These are phyloP conservation scores for Lodderomyces margitis DNA, from an alignment of 1,139 yeast species.

Conservation along the genomic window DNA sequence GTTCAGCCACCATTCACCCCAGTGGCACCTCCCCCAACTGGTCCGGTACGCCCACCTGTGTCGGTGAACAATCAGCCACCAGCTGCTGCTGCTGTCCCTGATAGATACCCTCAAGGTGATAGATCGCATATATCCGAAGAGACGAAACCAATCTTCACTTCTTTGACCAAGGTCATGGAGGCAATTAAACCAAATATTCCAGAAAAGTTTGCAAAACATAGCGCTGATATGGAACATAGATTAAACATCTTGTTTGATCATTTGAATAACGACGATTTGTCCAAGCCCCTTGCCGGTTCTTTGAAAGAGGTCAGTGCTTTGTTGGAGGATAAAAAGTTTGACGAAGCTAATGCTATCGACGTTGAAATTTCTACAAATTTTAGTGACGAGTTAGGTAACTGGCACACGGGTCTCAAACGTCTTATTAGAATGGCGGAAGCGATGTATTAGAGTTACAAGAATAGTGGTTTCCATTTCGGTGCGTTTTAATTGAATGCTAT, in stretches of 20 bases:
- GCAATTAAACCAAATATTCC: conserved; percentile 76
- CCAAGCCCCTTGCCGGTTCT: conserved; percentile 53
- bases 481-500: background rate
- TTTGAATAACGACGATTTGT: conserved; percentile 70
- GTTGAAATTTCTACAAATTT: conserved; percentile 63
- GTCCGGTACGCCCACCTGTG: conserved; percentile 6
- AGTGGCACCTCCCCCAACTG: conserved; percentile 11
- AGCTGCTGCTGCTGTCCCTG: conserved; percentile 18
- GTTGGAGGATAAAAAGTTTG: conserved; percentile 54
- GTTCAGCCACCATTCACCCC: conserved; percentile 13
- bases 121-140: conserved; percentile 65
- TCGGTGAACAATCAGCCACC: conserved; percentile 18
- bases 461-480: background rate
- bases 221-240: conserved; percentile 80
- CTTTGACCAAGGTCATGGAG: conserved; percentile 53
- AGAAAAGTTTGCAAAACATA: conserved; percentile 69
- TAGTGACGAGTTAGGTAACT: conserved; percentile 78
- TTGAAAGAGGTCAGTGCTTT: conserved; percentile 53
- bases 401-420: conserved; percentile 93
- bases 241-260: conserved; percentile 74
- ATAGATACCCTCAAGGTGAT: conserved; percentile 66
- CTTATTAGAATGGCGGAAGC: conserved; percentile 75
- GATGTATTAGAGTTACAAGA: conserved; percentile 19
- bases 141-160: conserved; percentile 57
- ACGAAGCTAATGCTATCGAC: conserved; percentile 56